Conservation (phyloP, 371 early-diverging fungal species). For the Dentiscutata heterogama region DNA sequence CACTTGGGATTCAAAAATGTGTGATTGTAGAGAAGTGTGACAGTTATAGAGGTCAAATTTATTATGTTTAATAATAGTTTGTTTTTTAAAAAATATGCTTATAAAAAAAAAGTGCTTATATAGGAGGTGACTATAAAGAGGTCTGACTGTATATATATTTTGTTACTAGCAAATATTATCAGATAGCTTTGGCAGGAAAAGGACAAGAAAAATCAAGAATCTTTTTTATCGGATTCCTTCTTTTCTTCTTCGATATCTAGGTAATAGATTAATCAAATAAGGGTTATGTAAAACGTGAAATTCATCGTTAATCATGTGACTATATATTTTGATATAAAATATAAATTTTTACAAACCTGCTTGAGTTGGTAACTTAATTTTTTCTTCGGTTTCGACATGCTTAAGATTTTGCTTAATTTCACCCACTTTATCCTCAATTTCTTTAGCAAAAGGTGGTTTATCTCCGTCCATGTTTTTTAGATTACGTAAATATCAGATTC, state of each 20-base stretch:
- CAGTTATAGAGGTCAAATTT: too few species aligned
- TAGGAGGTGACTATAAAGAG: too few species aligned
- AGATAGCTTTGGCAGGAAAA: neutral
- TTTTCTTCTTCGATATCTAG: neutral
- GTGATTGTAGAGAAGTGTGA: too few species aligned
- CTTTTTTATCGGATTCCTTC: neutral
- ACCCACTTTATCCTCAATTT: constrained; percentile 12
- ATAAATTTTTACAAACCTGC: constrained; percentile 1
- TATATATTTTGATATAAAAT: too few species aligned
- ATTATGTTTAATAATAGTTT: too few species aligned
- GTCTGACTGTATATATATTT: too few species aligned
- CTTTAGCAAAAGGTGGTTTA: constrained; percentile 12
- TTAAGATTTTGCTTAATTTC: constrained; percentile 13
- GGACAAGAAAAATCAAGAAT: neutral
- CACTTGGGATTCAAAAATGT: too few species aligned
- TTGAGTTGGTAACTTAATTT: neutral
- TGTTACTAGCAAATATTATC: too few species aligned
- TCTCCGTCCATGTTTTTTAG: neutral
- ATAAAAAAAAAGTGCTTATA: too few species aligned
- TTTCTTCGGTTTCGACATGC: constrained; percentile 33
- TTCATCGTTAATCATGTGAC: too few species aligned
- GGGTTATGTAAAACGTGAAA: too few species aligned
- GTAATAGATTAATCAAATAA: neutral
- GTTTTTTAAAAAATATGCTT: too few species aligned
- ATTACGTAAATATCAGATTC: neutral